Conservation (phyloP, 2,329 filamentous ascomycete species). For the Gliomastix tumulicola region DNA sequence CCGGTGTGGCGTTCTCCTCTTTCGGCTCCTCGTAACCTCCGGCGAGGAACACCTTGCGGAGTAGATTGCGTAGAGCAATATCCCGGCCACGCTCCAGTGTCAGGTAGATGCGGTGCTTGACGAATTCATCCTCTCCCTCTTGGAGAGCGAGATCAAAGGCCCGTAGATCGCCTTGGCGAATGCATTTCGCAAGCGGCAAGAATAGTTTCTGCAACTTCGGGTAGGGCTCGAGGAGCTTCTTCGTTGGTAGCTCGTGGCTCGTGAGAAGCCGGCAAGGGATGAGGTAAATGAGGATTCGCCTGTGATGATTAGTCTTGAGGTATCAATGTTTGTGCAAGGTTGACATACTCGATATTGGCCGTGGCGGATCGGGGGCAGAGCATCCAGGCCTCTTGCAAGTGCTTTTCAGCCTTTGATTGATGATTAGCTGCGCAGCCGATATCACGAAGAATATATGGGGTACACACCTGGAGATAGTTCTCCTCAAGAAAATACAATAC, state of each 20-base stretch:
- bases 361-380: constrained; percentile 67
- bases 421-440: neutral
- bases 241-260: constrained; percentile 74
- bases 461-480: constrained; percentile 68
- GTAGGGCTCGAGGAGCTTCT: constrained; percentile 63
- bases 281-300: constrained; percentile 87
- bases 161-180: constrained; percentile 74
- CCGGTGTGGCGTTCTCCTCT: constrained; percentile 53
- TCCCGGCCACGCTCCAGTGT: constrained; percentile 90
- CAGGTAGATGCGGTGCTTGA: constrained; percentile 87
- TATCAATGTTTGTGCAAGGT: neutral
- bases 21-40: constrained; percentile 77
- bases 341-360: constrained; percentile 73
- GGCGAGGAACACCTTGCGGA: constrained; percentile 83
- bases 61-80: constrained; percentile 82
- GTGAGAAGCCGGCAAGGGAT: constrained; percentile 91
- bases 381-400: constrained; percentile 74
- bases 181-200: constrained; percentile 67
- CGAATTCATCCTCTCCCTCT: constrained; percentile 83
- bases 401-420: constrained; percentile 59
- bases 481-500: constrained; percentile 93
- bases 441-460: neutral
- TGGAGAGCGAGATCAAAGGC: constrained; percentile 79
- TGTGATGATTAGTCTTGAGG: constrained; percentile 23
- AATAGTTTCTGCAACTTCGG: constrained; percentile 74